Base-by-base conservation (phyloP, 352 stramenopile genomes). In the Phytophthora sp. region DNA sequence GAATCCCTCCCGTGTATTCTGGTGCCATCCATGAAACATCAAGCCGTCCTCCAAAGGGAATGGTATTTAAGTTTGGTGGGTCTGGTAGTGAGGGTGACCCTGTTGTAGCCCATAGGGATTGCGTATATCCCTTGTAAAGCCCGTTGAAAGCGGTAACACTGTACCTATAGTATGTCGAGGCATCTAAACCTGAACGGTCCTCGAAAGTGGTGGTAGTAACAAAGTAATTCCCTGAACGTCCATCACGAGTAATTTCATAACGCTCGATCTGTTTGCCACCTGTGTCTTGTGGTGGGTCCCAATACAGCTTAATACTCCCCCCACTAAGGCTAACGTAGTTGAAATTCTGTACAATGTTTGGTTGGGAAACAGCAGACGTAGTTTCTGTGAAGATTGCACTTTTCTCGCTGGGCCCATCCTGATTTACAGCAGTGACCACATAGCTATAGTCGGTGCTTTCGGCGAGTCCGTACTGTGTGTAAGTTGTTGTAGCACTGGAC, bases 391-490 rank as follows among this genome's bases (percentile, higher is more conserved):
- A 20, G 20, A 72, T 23, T 0, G 8, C 20, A 30, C 76, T 90
- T 28, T 41, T 59, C 11, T 65, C 34, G 5, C 81, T 75, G 0
- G 59, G 23, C 21, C 79, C 81, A n/a, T 89, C 66, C 56, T 68
- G 24, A 61, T 92, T 92, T 9, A 66, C 28, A 2, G 74, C 83
- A 8, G 58, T 77, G 18, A 89, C 66, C 1, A 50, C 34, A 24
- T 87, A 86, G 6, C 35, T 70, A 45, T 89, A 92, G 17, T 28
- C 46, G 15, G 76, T 84, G 17, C 45, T 64, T 38, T 84, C 70
- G 1, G 20, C 51, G 31, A 89, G 66, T 5, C 66, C 71, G 20
- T 67, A 83, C n/a, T 84, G 62, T 2, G 60, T 79, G 56, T 72
- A 89, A 4, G n/a, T 62, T 5, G 48, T 76, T 1, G 35, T 74